Base-by-base conservation (phyloP, 208 protist species). In the Crithidia expoeki region DNA sequence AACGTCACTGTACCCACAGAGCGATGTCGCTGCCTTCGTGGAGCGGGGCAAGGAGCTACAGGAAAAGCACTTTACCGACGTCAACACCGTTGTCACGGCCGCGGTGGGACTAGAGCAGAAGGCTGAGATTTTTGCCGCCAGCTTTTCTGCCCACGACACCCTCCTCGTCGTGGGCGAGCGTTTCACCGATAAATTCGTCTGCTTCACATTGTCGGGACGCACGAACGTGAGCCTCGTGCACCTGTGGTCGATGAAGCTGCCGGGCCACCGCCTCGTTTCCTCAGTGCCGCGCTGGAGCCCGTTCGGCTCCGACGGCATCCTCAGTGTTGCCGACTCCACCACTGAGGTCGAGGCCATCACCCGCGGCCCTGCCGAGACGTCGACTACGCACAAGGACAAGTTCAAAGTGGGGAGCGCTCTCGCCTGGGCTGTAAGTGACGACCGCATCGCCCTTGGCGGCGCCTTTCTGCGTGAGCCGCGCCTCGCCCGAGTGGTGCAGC, bases 381-480 rank as follows among this genome's bases (percentile, higher is more conserved):
- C 81, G 25, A 64, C 38, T 14, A 25, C 69, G 59, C 59, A 75
- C 50, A 93, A 85, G 73, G 60, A 84, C 19, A 89, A 90, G 72
- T 94, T 94, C 44, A 89, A 84, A 60, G 81, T 94, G 17, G 89
- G 89, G 38, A 89, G 78, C 52, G 89, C 84, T 11, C 63, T 85
- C 6, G 74, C 89, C 17, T 94, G 89, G 86, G 83, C 83, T 2
- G 73, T 80, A 33, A 42, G 50, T 4, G 70, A 80, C 51, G 76
- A 74, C 30, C 64, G 62, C 33, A 53, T 94, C 19, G 83, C 84
- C n/a, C 76, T 90, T 25, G 89, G 68, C 14, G 89, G 89, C 34
- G 88, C 85, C n/a, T 94, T 94, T 64, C 70, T 94, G 55, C 84
- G 78, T 17, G 85, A 90, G 69, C 79, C 81, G 27, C 83, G 89